Base-by-base conservation (phyloP, 192 early-diverging fungal genomes). In the Coemansia sp. region DNA sequence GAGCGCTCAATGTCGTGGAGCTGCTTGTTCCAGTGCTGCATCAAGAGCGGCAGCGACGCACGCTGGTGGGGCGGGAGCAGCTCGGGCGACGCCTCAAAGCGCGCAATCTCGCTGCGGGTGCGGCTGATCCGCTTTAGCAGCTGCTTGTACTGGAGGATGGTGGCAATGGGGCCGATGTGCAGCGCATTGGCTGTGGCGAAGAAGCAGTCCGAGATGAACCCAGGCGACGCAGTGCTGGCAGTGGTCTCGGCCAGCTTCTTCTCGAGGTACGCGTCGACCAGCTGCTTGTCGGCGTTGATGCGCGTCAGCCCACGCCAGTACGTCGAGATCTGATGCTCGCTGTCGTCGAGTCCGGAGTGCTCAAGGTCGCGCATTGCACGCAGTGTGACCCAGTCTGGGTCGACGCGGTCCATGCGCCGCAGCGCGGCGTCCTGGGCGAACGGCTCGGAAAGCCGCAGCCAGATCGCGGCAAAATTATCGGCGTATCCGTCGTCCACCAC, bases 161-260 rank as follows among this genome's bases (percentile, higher is more conserved):
- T 84, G 44, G 84, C 79, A 23, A 95, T 75, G 13, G 87, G 72
- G 9, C 93, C 92, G 35, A 88, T 82, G 58, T 96, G 96, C 40
- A 88, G 77, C 6, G 86, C 77, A 10, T 79, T 73, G 9, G 95
- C 65, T 0, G 93, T 85, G 5, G 93, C 53, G 49, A 86, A 90
- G 64, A 98, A 97, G 15, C 89, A 79, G 52, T 97, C 91, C 2
- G 93, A 82, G 29, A 97, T 90, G 58, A 98, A 98, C 55, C 92
- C 88, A 25, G 80, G 58, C 15, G 77, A 39, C 15, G 44, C 39
- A 0, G 58, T 39, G 20, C 63, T 62, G 68, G 19, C 18, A 19
- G 17, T 27, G 0, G 40, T 6, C 35, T 26, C 42, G 1, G 18
- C 20, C 2, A 25, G 13, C 9, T 14, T 51, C 9, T 35, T 52